phyloP scores from a whole-genome alignment of 805 yeast genomes.

The Candida gorgasii region DNA sequence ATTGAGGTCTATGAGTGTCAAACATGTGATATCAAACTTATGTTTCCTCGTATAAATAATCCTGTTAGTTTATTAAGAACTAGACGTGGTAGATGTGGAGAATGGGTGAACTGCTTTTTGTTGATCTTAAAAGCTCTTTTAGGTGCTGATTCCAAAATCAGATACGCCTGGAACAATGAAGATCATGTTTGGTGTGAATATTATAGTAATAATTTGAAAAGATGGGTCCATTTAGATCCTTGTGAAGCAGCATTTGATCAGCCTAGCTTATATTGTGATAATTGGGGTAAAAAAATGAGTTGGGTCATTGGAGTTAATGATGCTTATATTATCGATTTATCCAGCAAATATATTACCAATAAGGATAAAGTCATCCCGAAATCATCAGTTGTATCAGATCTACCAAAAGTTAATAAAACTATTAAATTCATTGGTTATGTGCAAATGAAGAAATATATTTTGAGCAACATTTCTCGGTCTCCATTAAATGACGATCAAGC shows the following conservation, averaged over 20 bases:
- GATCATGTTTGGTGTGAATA: slow-evolving; percentile 98
- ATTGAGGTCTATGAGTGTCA: slow-evolving; percentile 68
- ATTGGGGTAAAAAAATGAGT: slow-evolving; percentile 95
- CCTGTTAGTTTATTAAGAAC: slow-evolving; percentile 61
- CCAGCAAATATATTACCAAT: slow-evolving; percentile 61
- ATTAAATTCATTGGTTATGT: slow-evolving; percentile 26
- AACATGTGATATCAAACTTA: slow-evolving; percentile 44
- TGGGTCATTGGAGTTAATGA: slow-evolving; percentile 72
- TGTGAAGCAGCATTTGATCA: slow-evolving; percentile 87
- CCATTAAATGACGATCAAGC: not conserved
- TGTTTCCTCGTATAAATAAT: slow-evolving; percentile 79
- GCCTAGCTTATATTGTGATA: slow-evolving; percentile 72
- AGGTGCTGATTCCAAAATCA: slow-evolving; percentile 33
- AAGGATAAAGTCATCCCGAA: slow-evolving; percentile 11
- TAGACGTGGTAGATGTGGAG: slow-evolving; percentile 86
- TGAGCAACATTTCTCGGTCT: not conserved
- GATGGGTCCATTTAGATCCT: slow-evolving; percentile 89
- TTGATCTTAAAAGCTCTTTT: slow-evolving; percentile 65
- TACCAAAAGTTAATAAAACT: slow-evolving; percentile 34
- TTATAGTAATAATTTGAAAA: slow-evolving; percentile 54
- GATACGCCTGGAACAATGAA: slow-evolving; percentile 86
- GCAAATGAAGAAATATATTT: slow-evolving; percentile 5
- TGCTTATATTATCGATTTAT: slow-evolving; percentile 67
- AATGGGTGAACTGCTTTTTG: slow-evolving; percentile 87
- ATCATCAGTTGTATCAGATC: slow-evolving; percentile 49